These are phyloP conservation scores for Taphrina wiesneri DNA, from an alignment of 1,139 yeast genomes.

Conservation along the genomic window DNA sequence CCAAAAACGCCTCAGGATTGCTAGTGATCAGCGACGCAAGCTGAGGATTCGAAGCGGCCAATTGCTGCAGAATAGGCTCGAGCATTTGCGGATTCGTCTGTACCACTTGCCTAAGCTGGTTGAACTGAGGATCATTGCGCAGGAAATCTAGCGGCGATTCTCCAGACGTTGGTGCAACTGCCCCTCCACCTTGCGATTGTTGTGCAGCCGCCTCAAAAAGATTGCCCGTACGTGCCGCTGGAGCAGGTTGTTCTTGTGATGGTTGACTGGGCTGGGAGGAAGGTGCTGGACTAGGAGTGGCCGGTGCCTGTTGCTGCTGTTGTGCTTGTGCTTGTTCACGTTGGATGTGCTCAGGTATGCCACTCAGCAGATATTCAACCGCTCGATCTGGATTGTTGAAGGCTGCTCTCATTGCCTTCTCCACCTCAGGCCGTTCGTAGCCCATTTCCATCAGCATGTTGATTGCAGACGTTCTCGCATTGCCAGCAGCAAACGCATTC, in stretches of 20 bases:
- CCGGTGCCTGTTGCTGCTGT: slow-evolving; percentile 38
- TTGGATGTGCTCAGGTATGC: slow-evolving; percentile 71
- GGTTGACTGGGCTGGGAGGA: not conserved
- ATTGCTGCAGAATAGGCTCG: slow-evolving; percentile 77
- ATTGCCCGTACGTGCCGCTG: slow-evolving; percentile 49
- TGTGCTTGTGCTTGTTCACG: slow-evolving; percentile 44
- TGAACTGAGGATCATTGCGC: slow-evolving; percentile 52
- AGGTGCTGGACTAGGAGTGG: slow-evolving; percentile 42
- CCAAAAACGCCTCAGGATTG: slow-evolving; percentile 83
- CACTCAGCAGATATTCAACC: slow-evolving; percentile 81
- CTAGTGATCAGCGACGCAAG: slow-evolving; percentile 68
- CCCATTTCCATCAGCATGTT: slow-evolving; percentile 94
- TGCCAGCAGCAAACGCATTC: slow-evolving; percentile 57
- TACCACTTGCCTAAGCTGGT: slow-evolving; percentile 72
- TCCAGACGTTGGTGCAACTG: slow-evolving; percentile 42
- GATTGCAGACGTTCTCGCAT: slow-evolving; percentile 67
- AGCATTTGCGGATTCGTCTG: slow-evolving; percentile 87
- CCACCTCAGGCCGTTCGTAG: slow-evolving; percentile 82
- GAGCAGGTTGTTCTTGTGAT: slow-evolving; percentile 1
- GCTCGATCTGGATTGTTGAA: slow-evolving; percentile 98
- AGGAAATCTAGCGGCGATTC: slow-evolving; percentile 45
- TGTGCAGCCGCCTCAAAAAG: slow-evolving; percentile 73
- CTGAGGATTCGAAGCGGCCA: slow-evolving; percentile 83
- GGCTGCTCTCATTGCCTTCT: slow-evolving; percentile 90
- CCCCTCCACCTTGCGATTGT: slow-evolving; percentile 49